phyloP scores from a whole-genome alignment of 2,329 filamentous ascomycete species.

The Fusarium sulawesiense region DNA sequence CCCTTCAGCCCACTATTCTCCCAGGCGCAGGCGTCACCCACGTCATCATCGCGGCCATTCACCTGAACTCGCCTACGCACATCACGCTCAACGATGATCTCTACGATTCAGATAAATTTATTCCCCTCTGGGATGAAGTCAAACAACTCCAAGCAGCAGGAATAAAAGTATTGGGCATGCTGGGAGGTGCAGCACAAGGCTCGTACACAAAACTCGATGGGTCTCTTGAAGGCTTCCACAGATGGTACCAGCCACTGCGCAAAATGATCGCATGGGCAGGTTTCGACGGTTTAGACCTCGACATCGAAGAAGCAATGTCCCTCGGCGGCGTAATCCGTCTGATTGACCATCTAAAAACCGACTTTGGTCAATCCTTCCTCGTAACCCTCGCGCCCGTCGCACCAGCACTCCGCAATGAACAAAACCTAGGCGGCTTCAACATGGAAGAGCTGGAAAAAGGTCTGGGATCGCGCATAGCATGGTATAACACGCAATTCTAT shows the following conservation, averaged over 20 bases:
- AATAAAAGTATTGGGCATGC: conserved; percentile 83
- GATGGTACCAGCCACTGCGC: conserved; percentile 76
- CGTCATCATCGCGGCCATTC: conserved; percentile 84
- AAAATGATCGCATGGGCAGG: conserved; percentile 69
- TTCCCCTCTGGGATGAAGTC: conserved; percentile 81
- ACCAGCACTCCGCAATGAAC: conserved; percentile 67
- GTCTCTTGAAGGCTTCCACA: conserved; percentile 70
- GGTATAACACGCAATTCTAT: conserved; percentile 92
- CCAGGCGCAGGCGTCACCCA: conserved; percentile 70
- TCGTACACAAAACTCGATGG: conserved; percentile 71
- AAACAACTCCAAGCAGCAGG: conserved; percentile 75
- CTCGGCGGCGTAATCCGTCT: conserved; percentile 72
- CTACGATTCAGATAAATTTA: conserved; percentile 71
- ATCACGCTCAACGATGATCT: conserved; percentile 83
- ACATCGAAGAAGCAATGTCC: conserved; percentile 80
- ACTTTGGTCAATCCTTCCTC: conserved; percentile 76
- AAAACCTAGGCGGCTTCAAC: conserved; percentile 80
- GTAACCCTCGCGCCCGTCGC: conserved; percentile 85
- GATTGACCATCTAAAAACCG: conserved; percentile 72
- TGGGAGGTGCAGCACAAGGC: conserved; percentile 83
- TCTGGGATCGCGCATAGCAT: conserved; percentile 72
- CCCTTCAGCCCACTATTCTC: conserved; percentile 60
- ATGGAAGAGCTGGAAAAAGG: conserved; percentile 77
- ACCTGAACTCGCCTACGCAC: conserved; percentile 74
- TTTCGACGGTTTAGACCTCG: conserved; percentile 77